These are phyloP conservation scores for Coemansia sp. DNA, from an alignment of 192 early-diverging fungal species.

Conservation along the genomic window DNA sequence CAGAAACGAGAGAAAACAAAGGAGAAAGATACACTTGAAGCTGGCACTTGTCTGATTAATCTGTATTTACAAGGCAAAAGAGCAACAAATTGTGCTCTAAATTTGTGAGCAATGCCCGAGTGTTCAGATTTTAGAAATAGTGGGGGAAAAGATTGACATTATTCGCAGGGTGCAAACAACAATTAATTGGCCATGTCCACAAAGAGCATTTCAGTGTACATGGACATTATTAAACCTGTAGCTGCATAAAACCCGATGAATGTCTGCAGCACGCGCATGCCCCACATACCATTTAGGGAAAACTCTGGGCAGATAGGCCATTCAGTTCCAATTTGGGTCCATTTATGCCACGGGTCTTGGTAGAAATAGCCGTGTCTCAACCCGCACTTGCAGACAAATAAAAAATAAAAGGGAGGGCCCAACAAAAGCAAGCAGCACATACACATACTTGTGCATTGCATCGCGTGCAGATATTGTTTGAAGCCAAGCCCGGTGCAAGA, in stretches of 20 bases:
- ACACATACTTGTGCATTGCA: slow-evolving; percentile 2
- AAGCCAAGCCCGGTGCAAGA: background rate
- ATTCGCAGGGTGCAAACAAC: background rate
- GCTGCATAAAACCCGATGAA: slow-evolving; percentile 5
- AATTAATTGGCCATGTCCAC: background rate
- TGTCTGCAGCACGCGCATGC: background rate
- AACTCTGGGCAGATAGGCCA: background rate
- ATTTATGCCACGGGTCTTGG: background rate
- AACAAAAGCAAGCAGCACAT: background rate
- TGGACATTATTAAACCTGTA: background rate
- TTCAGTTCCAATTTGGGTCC: background rate
- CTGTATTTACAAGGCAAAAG: background rate
- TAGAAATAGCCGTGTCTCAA: background rate
- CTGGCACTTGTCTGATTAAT: background rate
- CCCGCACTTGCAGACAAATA: background rate
- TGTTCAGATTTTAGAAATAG: background rate
- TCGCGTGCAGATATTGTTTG: background rate
- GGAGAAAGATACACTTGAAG: background rate
- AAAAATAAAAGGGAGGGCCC: background rate
- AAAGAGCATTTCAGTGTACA: background rate
- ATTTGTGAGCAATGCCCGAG: background rate
- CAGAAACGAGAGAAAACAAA: background rate
- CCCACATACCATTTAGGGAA: background rate
- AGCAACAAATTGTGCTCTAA: background rate
- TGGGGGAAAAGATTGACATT: background rate